phyloP scores from a whole-genome alignment of 169 alveolate species.

The Plasmodium yoelii region DNA sequence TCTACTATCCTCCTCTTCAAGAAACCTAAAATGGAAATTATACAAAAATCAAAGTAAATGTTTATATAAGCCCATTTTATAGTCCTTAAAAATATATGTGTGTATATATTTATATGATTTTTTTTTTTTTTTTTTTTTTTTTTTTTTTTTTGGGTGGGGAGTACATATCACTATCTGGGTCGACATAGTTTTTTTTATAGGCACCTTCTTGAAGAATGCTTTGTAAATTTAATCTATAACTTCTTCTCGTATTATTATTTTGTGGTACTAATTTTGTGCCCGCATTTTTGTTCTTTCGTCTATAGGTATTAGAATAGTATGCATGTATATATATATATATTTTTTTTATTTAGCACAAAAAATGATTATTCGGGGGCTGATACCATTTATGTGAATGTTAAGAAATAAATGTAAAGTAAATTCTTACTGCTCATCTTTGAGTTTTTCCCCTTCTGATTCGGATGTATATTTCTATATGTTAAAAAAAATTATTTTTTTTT shows the following conservation, averaged over 20 bases:
- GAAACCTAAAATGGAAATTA: slow-evolving; percentile 8
- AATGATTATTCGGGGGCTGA: too few species aligned
- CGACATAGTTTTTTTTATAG: slow-evolving; percentile 16
- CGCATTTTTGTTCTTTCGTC: neutral
- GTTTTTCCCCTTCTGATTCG: neutral
- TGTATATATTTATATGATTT: neutral
- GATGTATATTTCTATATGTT: neutral
- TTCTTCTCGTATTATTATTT: slow-evolving; percentile 28
- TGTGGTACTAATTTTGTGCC: neutral
- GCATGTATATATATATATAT: neutral
- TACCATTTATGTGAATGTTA: neutral
- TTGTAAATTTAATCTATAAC: slow-evolving; percentile 45
- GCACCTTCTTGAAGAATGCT: slow-evolving; percentile 15
- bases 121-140: slow-evolving; percentile 26
- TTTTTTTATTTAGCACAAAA: too few species aligned
- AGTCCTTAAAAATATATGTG: neutral
- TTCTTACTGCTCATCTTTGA: neutral
- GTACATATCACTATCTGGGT: slow-evolving; percentile 55
- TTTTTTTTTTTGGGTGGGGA: slow-evolving; percentile 13
- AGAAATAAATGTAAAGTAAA: neutral
- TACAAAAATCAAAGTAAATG: neutral
- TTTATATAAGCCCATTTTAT: neutral
- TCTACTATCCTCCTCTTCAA: slow-evolving; percentile 5
- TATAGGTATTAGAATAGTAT: neutral
- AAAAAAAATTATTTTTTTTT: neutral